Evolutionary conservation across 2,329 filamentous ascomycete genomes (phyloP).

Genomic region (Penicillium sp.): DNA sequence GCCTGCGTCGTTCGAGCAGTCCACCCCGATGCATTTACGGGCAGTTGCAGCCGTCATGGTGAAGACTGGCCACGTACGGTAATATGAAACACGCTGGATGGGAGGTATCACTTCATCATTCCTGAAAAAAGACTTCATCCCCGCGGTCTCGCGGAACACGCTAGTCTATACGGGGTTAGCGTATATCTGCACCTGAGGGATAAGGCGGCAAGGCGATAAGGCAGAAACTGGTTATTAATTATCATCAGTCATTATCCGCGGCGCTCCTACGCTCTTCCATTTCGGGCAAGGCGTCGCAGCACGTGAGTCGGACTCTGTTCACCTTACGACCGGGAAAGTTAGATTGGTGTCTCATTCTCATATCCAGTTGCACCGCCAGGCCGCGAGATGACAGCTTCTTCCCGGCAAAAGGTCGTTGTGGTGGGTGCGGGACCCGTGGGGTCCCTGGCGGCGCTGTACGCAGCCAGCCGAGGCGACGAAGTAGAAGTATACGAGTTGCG

Average conservation of each 20-base stretch:
- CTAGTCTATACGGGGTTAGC: not conserved
- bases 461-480: constrained; percentile 79
- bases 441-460: constrained; percentile 86
- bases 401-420: constrained; percentile 69
- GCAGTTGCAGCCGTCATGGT: constrained; percentile 29
- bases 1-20: constrained; percentile 84
- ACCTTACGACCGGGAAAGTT: not conserved
- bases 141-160: constrained; percentile 1
- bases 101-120: not conserved
- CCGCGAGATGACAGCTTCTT: constrained; percentile 9
- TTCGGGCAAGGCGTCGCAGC: constrained; percentile 10
- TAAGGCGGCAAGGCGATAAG: not conserved
- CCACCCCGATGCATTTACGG: constrained; percentile 68
- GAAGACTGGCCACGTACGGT: not conserved
- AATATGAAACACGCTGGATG: not conserved
- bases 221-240: not conserved
- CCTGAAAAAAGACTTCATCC: constrained; percentile 6
- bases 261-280: not conserved
- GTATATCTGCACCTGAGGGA: not conserved
- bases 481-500: constrained; percentile 94
- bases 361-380: constrained; percentile 5
- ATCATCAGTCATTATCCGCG: not conserved
- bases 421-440: constrained; percentile 94
- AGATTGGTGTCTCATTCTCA: not conserved
- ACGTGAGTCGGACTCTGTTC: constrained; percentile 12